Evolutionary conservation across 495 filamentous ascomycete genomes (phyloP), one percentile per base, ranked within the genome.

Genomic region (Penicillium macrosclerotiorum): DNA sequence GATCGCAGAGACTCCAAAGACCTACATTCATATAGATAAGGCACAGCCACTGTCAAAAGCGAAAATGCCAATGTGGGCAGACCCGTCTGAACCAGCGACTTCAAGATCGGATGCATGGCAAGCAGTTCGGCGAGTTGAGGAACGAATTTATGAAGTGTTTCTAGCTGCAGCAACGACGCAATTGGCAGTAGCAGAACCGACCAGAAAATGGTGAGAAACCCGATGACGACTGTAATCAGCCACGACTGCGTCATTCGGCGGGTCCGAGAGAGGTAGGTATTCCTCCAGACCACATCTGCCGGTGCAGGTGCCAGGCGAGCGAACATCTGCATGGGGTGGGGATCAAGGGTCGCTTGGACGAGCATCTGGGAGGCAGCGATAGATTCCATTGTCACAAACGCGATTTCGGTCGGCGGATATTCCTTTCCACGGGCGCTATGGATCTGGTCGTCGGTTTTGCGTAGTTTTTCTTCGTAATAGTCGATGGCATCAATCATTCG

Each of bases 331-430:
- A 87, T 83, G 8, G 94, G 94, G 17, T 84, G 82, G 1, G 93
- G 89, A 56, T 96, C 91, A 20, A 99, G 78, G 4, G 90, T 82
- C 0, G 94, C 89, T 63, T 99, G 93, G 31, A 94, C 84, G 12
- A 90, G 89, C 86, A 96, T 94, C 72, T 98, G 93, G 45, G 78
- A 82, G 17, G 90, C 82, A n/a, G 89, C 86, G 47, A 92, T 89
- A 13, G 90, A 95, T 64, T 96, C 85, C 87, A 99, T 90, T 1
- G 94, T 96, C 24, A 99, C 89, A 63, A 97, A 97, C 5, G 94
- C 94, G 25, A 94, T 72, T 31, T 90, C 82, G 0, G 82, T 90
- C 2, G 94, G 76, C 7, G 75, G 68, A 58, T 88, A 96, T 12
- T 85, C 82, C 60, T 91, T 91, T 52, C 79, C 78, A 19, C 94